Conservation (phyloP, 2,329 filamentous ascomycete species). For the Chaetomiaceae sp. region DNA sequence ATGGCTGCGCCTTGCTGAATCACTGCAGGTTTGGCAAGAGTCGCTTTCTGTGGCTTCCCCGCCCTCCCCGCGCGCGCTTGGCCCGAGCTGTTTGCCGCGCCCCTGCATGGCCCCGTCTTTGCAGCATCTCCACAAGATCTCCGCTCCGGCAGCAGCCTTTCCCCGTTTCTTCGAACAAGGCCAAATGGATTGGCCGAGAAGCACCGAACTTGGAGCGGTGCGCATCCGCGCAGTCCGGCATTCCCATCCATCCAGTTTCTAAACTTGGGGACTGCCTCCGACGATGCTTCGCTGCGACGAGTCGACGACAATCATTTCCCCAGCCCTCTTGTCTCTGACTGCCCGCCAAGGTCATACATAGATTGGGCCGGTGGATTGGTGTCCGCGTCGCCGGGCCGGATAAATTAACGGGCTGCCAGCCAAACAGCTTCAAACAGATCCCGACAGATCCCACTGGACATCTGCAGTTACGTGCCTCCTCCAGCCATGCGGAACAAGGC, state of each 20-base stretch:
- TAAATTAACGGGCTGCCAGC: slow-evolving; percentile 13
- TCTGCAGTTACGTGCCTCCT: not conserved
- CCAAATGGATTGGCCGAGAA: slow-evolving; percentile 9
- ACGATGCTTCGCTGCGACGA: not conserved
- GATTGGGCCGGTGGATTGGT: too few relatives aligned
- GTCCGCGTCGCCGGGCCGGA: slow-evolving; percentile 7
- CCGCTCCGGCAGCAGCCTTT: not conserved
- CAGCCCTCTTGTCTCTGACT: not conserved
- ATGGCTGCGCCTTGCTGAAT: too few relatives aligned
- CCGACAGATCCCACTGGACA: not conserved
- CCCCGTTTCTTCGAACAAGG: not conserved
- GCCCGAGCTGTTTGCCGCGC: not conserved
- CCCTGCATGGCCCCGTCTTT: slow-evolving; percentile 6
- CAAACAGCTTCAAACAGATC: not conserved
- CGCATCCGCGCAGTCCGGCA: not conserved
- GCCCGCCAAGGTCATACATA: not conserved
- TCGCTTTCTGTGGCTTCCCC: not conserved
- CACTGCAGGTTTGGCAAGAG: too few relatives aligned
- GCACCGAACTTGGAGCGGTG: not conserved
- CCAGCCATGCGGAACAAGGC: slow-evolving; percentile 13
- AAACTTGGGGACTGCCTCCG: not conserved
- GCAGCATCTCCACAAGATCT: too few relatives aligned
- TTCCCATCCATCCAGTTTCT: not conserved
- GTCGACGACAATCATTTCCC: too few relatives aligned
- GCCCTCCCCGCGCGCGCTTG: not conserved